Percentiles rank a stretch among this genome's conserved stretches.
Conservation (phyloP, 148 eudicot genomes). For the Vaccinium myrtillus region DNA sequence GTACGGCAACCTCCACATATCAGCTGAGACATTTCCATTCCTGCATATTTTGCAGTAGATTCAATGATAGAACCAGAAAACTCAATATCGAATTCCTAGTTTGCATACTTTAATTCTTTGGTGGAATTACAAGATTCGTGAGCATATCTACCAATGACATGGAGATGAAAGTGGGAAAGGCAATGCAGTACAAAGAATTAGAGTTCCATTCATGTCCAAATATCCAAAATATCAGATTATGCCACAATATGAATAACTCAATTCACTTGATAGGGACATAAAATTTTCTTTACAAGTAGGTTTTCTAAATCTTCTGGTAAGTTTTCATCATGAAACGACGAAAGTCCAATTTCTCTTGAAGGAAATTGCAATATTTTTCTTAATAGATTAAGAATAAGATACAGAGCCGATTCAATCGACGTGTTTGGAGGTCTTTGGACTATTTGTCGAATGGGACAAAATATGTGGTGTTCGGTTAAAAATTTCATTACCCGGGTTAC, state of each 20-base stretch:
- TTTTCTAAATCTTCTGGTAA: neutral
- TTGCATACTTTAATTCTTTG: neutral
- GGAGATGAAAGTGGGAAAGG: slow-evolving; percentile 6
- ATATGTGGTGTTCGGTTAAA: too few species aligned
- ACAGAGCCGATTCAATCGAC: too few species aligned
- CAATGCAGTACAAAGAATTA: neutral
- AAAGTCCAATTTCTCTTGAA: neutral
- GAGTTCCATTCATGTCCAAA: neutral
- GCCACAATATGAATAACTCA: neutral
- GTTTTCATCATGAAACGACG: neutral
- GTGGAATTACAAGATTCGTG: neutral
- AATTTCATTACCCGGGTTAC: too few species aligned
- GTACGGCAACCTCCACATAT: slow-evolving; percentile 80
- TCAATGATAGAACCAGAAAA: slow-evolving; percentile 8
- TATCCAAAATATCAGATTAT: neutral
- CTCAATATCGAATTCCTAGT: neutral
- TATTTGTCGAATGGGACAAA: too few species aligned
- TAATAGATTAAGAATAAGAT: too few species aligned
- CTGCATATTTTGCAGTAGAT: slow-evolving; percentile 29
- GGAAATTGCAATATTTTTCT: neutral
- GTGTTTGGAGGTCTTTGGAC: too few species aligned
- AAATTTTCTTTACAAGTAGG: neutral
- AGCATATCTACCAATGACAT: neutral
- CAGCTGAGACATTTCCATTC: slow-evolving; percentile 62
- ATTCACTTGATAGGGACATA: neutral